phyloP scores from a whole-genome alignment of 108 stramenopile species.

The Fragilaria radians region DNA sequence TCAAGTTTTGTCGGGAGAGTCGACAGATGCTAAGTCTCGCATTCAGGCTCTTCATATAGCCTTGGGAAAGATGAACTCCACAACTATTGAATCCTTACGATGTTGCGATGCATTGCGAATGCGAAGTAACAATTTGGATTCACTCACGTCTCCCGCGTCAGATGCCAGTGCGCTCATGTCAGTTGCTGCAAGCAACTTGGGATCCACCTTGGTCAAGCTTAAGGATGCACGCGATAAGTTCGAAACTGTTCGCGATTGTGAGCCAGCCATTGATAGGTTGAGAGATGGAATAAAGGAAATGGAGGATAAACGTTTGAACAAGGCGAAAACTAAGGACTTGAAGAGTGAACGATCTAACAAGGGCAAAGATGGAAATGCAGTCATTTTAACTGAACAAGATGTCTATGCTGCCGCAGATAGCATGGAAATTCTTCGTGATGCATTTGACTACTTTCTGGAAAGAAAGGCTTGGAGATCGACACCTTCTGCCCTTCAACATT shows the following conservation, averaged over 20 bases:
- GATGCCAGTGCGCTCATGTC: constrained; percentile 61
- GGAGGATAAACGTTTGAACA: constrained; percentile 31
- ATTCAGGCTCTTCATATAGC: constrained; percentile 37
- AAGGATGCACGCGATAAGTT: constrained; percentile 81
- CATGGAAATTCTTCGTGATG: constrained; percentile 83
- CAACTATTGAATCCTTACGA: constrained; percentile 42
- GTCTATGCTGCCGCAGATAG: constrained; percentile 79
- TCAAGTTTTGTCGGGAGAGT: background rate
- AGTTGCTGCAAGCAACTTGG: constrained; percentile 53
- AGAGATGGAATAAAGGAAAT: constrained; percentile 53
- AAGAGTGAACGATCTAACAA: constrained; percentile 19
- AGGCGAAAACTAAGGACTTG: constrained; percentile 12
- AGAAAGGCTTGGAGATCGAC: constrained; percentile 57
- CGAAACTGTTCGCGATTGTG: constrained; percentile 73
- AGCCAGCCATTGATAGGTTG: constrained; percentile 63
- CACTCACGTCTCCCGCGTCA: constrained; percentile 71
- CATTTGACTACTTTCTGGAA: constrained; percentile 66
- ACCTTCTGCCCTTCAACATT: constrained; percentile 31
- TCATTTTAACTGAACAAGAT: constrained; percentile 63
- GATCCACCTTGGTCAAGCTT: constrained; percentile 45
- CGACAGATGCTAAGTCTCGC: constrained; percentile 23
- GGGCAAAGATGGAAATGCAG: constrained; percentile 5
- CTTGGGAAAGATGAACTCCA: constrained; percentile 45
- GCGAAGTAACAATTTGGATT: constrained; percentile 66
- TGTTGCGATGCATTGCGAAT: constrained; percentile 59